Conservation (phyloP, 2,329 filamentous ascomycete genomes). For the Penicillium sp. region DNA sequence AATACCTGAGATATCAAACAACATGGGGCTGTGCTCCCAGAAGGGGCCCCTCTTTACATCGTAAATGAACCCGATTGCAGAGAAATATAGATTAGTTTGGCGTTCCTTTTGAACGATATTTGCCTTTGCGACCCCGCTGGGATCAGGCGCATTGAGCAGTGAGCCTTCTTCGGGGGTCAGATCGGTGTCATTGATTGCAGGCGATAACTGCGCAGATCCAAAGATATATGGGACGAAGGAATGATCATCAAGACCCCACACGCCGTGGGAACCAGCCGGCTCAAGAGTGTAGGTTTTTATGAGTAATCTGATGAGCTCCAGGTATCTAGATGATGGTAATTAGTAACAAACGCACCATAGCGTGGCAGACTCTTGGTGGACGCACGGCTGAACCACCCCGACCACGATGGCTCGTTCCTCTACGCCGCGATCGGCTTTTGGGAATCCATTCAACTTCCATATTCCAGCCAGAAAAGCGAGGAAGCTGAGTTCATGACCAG, state of each 20-base stretch:
- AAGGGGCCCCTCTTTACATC: constrained; percentile 96
- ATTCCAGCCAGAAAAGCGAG: constrained; percentile 84
- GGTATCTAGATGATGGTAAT: constrained; percentile 56
- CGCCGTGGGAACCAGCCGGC: constrained; percentile 91
- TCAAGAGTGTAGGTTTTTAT: constrained; percentile 92
- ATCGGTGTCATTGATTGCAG: constrained; percentile 65
- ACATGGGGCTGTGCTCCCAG: constrained; percentile 92
- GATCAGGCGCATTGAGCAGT: constrained; percentile 66
- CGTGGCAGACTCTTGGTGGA: constrained; percentile 22
- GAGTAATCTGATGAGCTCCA: constrained; percentile 74
- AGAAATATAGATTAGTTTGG: constrained; percentile 81
- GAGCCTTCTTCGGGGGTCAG: constrained; percentile 78
- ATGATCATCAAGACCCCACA: constrained; percentile 98
- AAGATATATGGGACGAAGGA: constrained; percentile 93
- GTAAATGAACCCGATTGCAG: constrained; percentile 93
- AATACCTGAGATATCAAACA: constrained; percentile 92
- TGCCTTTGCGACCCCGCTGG: constrained; percentile 65
- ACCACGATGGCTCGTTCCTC: constrained; percentile 78
- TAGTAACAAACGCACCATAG: constrained; percentile 9
- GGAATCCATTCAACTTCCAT: constrained; percentile 86
- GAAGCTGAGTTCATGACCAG: constrained; percentile 93
- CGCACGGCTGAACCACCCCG: constrained; percentile 77
- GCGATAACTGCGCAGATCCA: constrained; percentile 84
- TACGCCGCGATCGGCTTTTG: constrained; percentile 52
- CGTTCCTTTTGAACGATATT: constrained; percentile 66